Conservation (phyloP, 2,329 filamentous ascomycete species). For the Chalara sp. region DNA sequence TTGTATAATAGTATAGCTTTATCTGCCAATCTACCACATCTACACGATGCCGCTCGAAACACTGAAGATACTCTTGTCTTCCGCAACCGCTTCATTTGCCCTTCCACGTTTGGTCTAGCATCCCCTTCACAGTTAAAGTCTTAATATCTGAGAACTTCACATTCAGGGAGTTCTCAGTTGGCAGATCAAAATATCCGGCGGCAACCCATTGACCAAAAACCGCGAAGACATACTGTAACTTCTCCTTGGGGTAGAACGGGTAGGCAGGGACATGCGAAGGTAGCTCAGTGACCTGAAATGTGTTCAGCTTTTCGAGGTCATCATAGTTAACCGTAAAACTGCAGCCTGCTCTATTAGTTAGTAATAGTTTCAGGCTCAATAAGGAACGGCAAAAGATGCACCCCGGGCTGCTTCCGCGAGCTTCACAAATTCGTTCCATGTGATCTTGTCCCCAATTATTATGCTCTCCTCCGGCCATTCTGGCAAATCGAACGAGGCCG, state of each 20-base stretch:
- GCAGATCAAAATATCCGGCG: neutral
- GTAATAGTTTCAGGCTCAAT: neutral
- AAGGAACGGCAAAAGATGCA: neutral
- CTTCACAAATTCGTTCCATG: slow-evolving; percentile 18
- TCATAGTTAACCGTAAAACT: neutral
- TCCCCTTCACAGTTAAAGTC: neutral
- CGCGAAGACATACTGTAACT: neutral
- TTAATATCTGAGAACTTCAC: neutral
- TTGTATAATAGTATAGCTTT: too few species aligned
- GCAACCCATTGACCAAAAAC: neutral
- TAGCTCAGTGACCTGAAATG: neutral
- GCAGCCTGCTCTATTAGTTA: neutral
- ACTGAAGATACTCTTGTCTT: too few species aligned
- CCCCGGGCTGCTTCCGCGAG: slow-evolving; percentile 15
- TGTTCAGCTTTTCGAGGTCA: neutral
- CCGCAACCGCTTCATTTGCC: too few species aligned
- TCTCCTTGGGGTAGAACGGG: neutral
- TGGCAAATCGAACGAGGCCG: slow-evolving; percentile 9
- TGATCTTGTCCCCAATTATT: slow-evolving; percentile 16
- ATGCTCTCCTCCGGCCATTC: slow-evolving; percentile 14
- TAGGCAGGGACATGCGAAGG: neutral
- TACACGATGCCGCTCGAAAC: too few species aligned
- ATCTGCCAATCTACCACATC: too few species aligned
- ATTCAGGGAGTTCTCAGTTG: neutral
- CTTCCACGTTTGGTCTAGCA: too few species aligned